phyloP scores from a whole-genome alignment of 139 green algal genomes.

The Coelastrella sp. region DNA sequence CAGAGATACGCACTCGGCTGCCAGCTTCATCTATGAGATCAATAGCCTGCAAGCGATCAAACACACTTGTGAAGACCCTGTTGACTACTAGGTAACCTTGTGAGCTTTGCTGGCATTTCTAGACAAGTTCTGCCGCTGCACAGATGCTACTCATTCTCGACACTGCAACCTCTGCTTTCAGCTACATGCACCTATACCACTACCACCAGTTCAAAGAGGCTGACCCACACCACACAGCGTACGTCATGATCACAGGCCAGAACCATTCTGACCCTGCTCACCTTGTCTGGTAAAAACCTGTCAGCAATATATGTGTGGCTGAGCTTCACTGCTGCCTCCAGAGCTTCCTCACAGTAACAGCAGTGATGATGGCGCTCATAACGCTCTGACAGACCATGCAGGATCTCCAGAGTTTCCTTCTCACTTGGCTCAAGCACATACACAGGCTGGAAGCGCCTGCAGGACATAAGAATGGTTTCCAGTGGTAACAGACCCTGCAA shows the following conservation, averaged over 20 bases:
- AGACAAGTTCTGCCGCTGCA: background rate
- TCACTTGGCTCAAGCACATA: slow-evolving; percentile 83
- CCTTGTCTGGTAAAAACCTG: slow-evolving; percentile 95
- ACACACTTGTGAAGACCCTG: background rate
- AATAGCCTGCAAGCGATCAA: slow-evolving; percentile 76
- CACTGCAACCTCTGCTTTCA: no score
- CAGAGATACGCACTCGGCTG: slow-evolving; percentile 84
- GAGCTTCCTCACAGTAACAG: slow-evolving; percentile 64
- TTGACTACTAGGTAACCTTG: no score
- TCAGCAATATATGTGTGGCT: slow-evolving; percentile 79
- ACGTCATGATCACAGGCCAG: background rate
- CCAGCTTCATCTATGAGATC: slow-evolving; percentile 99
- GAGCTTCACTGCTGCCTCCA: slow-evolving; percentile 68
- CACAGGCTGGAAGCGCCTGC: slow-evolving; percentile 93
- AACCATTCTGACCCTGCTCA: background rate
- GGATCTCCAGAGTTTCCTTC: slow-evolving; percentile 79
- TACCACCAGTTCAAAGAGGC: no score
- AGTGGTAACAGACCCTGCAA: no score
- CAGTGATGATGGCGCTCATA: slow-evolving; percentile 93
- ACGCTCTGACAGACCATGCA: slow-evolving; percentile 73
- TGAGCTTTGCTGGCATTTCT: no score
- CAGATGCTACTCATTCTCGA: background rate
- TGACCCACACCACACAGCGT: no score
- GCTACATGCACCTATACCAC: no score
- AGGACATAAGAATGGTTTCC: background rate